These are phyloP conservation scores for Spathaspora boniae DNA, from an alignment of 805 yeast genomes.

Conservation along the genomic window DNA sequence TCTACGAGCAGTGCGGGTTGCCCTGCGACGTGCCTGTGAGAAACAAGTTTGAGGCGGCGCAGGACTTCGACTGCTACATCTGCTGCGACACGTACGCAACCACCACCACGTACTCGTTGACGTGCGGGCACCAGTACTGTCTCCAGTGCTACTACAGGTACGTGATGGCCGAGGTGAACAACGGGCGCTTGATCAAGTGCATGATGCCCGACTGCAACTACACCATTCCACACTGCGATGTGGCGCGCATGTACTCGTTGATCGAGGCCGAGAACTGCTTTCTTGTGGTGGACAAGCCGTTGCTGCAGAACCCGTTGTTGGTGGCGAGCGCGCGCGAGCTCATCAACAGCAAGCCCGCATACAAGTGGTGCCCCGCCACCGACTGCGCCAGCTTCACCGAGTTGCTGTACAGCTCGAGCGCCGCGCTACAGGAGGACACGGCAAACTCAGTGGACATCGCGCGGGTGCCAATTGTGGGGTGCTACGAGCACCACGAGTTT, in stretches of 20 bases:
- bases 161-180: constrained; percentile 40
- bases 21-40: constrained; percentile 6
- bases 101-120: constrained; percentile 43
- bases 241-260: constrained; percentile 17
- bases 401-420: constrained; percentile 10
- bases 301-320: constrained; percentile 31
- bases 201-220: constrained; percentile 55
- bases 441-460: constrained; percentile 10
- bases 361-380: constrained; percentile 81
- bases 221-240: constrained; percentile 40
- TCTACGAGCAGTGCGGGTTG: constrained; percentile 29
- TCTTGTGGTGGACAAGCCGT: constrained; percentile 13
- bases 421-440: constrained; percentile 16
- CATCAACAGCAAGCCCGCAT: constrained; percentile 47
- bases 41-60: constrained; percentile 11
- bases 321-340: constrained; percentile 44
- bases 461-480: constrained; percentile 63
- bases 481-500: constrained; percentile 64
- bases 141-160: constrained; percentile 63
- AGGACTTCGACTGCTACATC: constrained; percentile 51
- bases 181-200: constrained; percentile 57
- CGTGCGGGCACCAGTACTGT: constrained; percentile 75
- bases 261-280: constrained; percentile 9
- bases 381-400: constrained; percentile 67
- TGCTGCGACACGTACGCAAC: constrained; percentile 59